A percentile compares a stretch with the other conserved stretches of the same genome.
Evolutionary conservation across 495 filamentous ascomycete genomes (phyloP).

Genomic region (Hypoxylon cercidicola): DNA sequence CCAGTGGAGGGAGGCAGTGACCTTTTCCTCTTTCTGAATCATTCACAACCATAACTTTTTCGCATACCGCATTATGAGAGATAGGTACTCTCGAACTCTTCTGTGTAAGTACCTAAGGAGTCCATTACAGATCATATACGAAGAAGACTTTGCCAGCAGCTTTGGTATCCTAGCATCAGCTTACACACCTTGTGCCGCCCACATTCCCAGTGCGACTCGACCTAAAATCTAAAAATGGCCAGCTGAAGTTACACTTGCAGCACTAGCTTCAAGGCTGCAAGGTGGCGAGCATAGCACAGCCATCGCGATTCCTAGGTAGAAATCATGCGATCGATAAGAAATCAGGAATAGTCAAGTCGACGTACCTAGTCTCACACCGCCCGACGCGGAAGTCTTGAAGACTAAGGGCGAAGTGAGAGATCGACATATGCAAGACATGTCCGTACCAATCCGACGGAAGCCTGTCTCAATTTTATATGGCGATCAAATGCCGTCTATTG

Average conservation of each 20-base stretch:
- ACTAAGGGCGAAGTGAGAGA: constrained; percentile 28
- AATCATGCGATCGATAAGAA: constrained; percentile 14
- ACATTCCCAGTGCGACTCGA: not conserved
- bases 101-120: no score
- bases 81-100: no score
- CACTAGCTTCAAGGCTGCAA: constrained; percentile 18
- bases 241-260: constrained; percentile 10
- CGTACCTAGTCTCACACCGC: constrained; percentile 13
- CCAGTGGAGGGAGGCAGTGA: constrained; percentile 26
- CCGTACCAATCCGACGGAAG: constrained; percentile 18
- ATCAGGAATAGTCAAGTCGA: not conserved
- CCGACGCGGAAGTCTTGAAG: constrained; percentile 2
- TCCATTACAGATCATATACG: no score
- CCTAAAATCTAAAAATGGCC: constrained; percentile 29
- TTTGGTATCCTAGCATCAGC: constrained; percentile 6
- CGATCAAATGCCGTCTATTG: constrained; percentile 32
- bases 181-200: not conserved
- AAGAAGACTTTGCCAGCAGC: not conserved
- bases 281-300: not conserved
- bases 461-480: constrained; percentile 21
- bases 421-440: constrained; percentile 13
- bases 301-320: not conserved
- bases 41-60: constrained; percentile 4
- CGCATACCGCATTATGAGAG: constrained; percentile 11
- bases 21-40: constrained; percentile 18